Base-by-base conservation (phyloP, 2,329 filamentous ascomycete genomes). In the Ophiostoma ulmi region DNA sequence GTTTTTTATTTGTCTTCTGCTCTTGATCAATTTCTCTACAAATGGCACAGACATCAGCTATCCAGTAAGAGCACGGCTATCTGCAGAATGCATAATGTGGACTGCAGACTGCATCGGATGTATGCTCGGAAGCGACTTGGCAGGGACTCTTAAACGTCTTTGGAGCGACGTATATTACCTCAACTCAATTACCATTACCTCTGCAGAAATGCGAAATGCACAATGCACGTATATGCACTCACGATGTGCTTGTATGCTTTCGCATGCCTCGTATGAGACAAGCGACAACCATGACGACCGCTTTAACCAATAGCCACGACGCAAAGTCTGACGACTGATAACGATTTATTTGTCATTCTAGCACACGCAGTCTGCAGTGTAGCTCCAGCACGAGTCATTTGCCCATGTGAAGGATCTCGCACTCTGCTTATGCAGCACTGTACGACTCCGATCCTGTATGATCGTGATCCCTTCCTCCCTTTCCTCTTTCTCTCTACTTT, bases 171-270 rank as follows among this genome's bases (percentile, higher is more conserved):
- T 13, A 44, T 44, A 17, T 17, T 5, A 17, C 39, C 14, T 10
- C 39, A 44, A 2, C 39, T 44, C 5, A 44, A 44, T 44, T 17
- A 41, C 39, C 10, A 11, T 14, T 41, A 44, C 14, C 8, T 58
- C n/a, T 13, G 52, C 48, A 5, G 8, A 8, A 22, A 58, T 22
- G 39, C 39, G 26, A 41, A 41, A 14, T 14, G 14, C 39, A 41
- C 14, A 22, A 58, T 22, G 52, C 52, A 22, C 52, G 52, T 58
- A 58, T 58, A 58, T 58, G 52, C 52, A 58, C 52, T 58, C 52
- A 58, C 52, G 52, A 58, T 26, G 52, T 17, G n/a, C n/a, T 26
- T 22, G 22, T 31, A 58, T 58, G 22, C 52, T 22, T 22, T 58
- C 52, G 44, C 20, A 17, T 48, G 14, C 20, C 20, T 20, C 17